phyloP scores from a whole-genome alignment of 345 rosid species.

The Eucalyptus brandiana region DNA sequence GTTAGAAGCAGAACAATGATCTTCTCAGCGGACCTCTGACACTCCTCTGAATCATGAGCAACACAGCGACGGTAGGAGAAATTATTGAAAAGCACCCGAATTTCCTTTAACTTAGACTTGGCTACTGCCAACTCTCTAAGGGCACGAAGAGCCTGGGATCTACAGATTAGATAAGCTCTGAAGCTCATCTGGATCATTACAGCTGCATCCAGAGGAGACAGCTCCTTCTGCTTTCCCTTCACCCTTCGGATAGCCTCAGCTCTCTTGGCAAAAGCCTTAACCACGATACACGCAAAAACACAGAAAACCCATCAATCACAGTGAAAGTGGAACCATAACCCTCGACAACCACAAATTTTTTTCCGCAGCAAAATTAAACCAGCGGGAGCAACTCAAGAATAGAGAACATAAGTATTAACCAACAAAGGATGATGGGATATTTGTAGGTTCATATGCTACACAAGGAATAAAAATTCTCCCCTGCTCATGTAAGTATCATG shows the following conservation, averaged over 20 bases:
- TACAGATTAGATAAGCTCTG: conserved; percentile 66
- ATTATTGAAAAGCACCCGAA: conserved; percentile 58
- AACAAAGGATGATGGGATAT: not conserved
- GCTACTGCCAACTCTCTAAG: conserved; percentile 88
- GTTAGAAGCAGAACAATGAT: conserved; percentile 94
- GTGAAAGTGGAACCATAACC: not conserved
- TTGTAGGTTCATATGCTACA: not conserved
- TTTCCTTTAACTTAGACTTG: conserved; percentile 82
- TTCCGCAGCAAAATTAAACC: not conserved
- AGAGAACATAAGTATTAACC: not conserved
- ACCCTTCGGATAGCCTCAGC: conserved; percentile 29
- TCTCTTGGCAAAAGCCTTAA: conserved; percentile 72
- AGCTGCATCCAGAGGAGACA: conserved; percentile 72
- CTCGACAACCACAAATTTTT: not conserved
- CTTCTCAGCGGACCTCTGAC: conserved; percentile 68
- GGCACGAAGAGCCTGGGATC: conserved; percentile 83
- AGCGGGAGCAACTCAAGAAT: not conserved
- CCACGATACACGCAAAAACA: not conserved
- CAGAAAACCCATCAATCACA: not conserved
- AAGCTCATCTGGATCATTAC: conserved; percentile 63
- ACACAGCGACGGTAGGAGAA: conserved; percentile 69
- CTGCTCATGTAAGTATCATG: not conserved
- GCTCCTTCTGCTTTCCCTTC: conserved; percentile 73
- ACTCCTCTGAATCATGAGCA: conserved; percentile 68
- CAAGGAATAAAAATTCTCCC: not conserved